Base-by-base conservation (phyloP, 2,329 filamentous ascomycete genomes). In the Geosmithia putterillii region DNA sequence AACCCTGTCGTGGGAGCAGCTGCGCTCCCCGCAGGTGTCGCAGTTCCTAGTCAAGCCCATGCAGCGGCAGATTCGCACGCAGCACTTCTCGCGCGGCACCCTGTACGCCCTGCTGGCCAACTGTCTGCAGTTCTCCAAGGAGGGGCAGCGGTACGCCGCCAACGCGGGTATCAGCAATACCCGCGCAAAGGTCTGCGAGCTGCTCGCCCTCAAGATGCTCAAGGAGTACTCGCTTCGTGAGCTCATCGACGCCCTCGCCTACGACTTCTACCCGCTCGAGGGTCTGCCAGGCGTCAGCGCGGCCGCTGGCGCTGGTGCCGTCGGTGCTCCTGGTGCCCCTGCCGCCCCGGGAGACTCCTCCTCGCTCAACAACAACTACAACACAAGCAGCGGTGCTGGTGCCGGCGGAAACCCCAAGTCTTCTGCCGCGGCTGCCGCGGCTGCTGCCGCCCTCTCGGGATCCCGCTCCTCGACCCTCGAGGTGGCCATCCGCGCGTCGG, bases 41-140 rank as follows among this genome's bases (percentile, higher is more conserved):
- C 89, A 95, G 57, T 96, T 96, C 59, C 74, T 96, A 32, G 76
- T 95, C 57, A 95, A 95, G 67, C 90, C 90, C 2, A 92, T 95
- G 69, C 87, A 92, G 61, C 84, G 92, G 58, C 83, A 90, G 59
- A 89, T 95, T 49, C 80, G 83, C 47, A 71, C 77, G 15, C 79
- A 84, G 42, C 86, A 95, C 62, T 90, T 94, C 60, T 89, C 83
- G 23, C 76, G 85, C 40, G 89, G 86, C 9, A 92, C 88, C 0
- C 62, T 95, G 34, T 95, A 94, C 64, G 87, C 88, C 2, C 67
- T 96, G 51, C 83, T 95, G 73, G 87, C 89, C 41, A 96, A 96
- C 57, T 94, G 86, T 57, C 70, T 96, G 44, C 90, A 95, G 58
- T 96, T 95, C 62, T 74, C 75, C 56, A 95, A 94, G 61, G 90